Evolutionary conservation across 2,329 filamentous ascomycete genomes (phyloP), one percentile per base, ranked within the genome.

Genomic region (Colletotrichum eremochloae): DNA sequence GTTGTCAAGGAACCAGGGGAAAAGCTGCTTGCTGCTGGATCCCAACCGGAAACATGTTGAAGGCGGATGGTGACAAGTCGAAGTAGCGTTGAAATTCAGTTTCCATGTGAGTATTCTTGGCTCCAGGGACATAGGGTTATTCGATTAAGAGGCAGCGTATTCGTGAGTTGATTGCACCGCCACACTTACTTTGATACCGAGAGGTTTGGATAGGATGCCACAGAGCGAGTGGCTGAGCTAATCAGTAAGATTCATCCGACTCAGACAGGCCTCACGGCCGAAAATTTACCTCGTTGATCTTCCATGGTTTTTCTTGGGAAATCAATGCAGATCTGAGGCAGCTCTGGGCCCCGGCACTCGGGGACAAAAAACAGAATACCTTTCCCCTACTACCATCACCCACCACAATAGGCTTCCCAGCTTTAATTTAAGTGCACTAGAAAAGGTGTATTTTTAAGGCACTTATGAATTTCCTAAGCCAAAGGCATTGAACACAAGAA

Each of bases 301-400:
- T 44, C 52, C 60, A 58, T 50, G 14, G 9, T 9, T 52, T 52
- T 44, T n/a, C 20, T 46, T 33, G 52, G 5, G 33, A 24, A 42
- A 58, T 36, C 20, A 36, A 40, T 53, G 61, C 53, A 46, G 53
- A 58, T 69, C 67, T 36, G 53, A 55, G 33, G 53, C 52, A 57
- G 66, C 42, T 33, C 60, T 65, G 29, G 67, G 56, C 61, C 61
- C 0, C 24, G 42, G 67, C 44, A 64, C 24, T 24, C 24, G 24
- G 24, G 24, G 24, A 24, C 24, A 24, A 24, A 24, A 24, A 24
- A 24, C 1, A 24, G 24, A 24, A 24, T 24, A 24, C 24, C 24
- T 24, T 24, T 24, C 24, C 24, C 24, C 24, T 24, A 24, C 24
- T 24, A 24, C 24, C 24, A 24, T 24, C 24, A 24, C 24, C 24